Base-by-base conservation (phyloP, 345 rosid species). In the Geranium brycei region DNA sequence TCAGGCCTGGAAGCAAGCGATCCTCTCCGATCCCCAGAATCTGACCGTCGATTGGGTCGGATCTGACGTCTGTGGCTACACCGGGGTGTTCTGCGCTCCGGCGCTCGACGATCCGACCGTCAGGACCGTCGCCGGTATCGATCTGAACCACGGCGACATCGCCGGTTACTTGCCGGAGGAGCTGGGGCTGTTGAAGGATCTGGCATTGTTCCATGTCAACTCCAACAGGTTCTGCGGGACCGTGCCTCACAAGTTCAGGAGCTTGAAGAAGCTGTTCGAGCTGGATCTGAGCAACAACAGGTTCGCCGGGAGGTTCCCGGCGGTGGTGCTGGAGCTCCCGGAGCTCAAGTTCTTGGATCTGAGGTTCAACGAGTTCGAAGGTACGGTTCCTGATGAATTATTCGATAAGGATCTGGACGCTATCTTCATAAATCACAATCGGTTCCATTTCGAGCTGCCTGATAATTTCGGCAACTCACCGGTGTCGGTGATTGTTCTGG, bases 251-350 rank as follows among this genome's bases (percentile, higher is more conserved):
- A 76, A 68, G 78, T 89, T 89, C 57, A 58, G 60, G 7, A 66
- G 72, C 57, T 77, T 87, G 59, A 83, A 79, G 81, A 66, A 79
- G 56, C 79, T 89, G 18, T 83, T 72, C 69, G 96, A 89, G 82
- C 79, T 89, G 77, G 96, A 89, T 82, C 89, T 89, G n/a, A 89
- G 96, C 77, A 89, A 89, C 77, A 89, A 89, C 62, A 71, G 96
- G 5, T 85, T 89, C 70, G 96, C 91, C 53, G 96, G 96, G 7
- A 82, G 78, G 66, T 89, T 89, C 51, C 96, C 96, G 1, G 67
- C 30, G 57, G 85, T 89, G 40, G 83, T 87, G 65, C 76, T 89
- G 6, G 17, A 62, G 41, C 69, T 89, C 72, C 96, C 91, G 60
- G 17, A 71, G 16, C 81, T 89, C 41, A 87, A 83, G 63, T 87